Evolutionary conservation across 768 basidiomycete species (phyloP), one percentile per base, ranked within the genome.

Genomic region (Pleurotus cornucopiae): DNA sequence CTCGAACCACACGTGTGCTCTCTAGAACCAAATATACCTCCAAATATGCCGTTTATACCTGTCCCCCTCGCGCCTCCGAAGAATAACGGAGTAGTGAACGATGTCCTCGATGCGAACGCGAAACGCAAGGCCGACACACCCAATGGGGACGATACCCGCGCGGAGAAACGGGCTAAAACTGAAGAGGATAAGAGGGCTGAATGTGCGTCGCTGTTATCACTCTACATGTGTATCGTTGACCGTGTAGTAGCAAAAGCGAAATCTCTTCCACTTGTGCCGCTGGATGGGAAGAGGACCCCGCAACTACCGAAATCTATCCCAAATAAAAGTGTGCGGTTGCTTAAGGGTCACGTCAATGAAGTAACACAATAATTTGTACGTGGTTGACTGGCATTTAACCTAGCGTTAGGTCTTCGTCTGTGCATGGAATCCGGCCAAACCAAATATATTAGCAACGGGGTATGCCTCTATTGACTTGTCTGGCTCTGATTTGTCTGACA

Each of bases 1-100:
- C 75, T 93, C 25, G 85, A 89, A 57, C 79, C 72, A 2, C 91
- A 94, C 63, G 74, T 81, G 20, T 94, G 91, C 67, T 84, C 85
- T 16, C 51, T 75, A 34, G 82, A 85, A 52, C 64, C 77, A 16
- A 58, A 62, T 13, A 56, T 57, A 18, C 59, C 55, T n/a, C 40
- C 51, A 30, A 60, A 49, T 13, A 11, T 55, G 16, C 25, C 56
- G 7, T 43, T 47, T 44, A 20, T 21, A 54, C 40, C 69, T 65
- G 57, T 56, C 21, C 57, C 44, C 62, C 34, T 44, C 62, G 21
- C 43, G 60, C 30, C 40, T 59, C 30, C 59, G 59, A 48, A 49
- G 41, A 43, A 56, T 20, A 57, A 40, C 13, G 51, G 48, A 16
- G 49, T 45, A 16, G 41, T 41, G 11, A 54, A 43, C 30, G 54